These are phyloP conservation scores for Dichotomocladium elegans DNA, from an alignment of 371 early-diverging fungal species.

Conservation along the genomic window DNA sequence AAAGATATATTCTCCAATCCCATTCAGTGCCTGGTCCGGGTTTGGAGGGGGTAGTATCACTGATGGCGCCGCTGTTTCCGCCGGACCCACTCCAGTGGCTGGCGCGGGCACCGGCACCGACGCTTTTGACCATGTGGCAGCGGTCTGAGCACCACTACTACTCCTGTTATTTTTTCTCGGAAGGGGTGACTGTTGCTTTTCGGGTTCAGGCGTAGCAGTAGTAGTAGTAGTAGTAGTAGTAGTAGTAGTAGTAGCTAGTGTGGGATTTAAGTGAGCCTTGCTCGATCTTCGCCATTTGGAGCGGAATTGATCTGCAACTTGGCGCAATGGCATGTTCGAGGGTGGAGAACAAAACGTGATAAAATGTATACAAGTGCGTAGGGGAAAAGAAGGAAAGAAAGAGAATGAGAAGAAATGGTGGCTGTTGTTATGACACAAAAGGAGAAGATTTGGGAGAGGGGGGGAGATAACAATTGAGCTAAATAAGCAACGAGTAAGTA, in stretches of 20 bases:
- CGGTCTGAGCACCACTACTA: no score
- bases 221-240: not conserved
- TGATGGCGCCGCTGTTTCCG: conserved; percentile 2
- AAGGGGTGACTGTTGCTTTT: not conserved
- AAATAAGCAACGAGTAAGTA: no score
- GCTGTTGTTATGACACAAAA: no score
- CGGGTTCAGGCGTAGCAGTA: not conserved
- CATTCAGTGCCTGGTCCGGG: conserved; percentile 52
- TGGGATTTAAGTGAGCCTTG: conserved; percentile 21
- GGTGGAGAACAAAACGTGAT: not conserved
- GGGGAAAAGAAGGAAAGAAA: conserved; percentile 4
- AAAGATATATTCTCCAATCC: conserved; percentile 80
- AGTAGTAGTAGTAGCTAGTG: conserved; percentile 20
- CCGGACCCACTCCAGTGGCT: no score
- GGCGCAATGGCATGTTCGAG: conserved; percentile 30
- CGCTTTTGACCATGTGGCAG: not conserved
- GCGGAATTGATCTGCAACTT: conserved; percentile 31
- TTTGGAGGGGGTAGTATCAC: conserved; percentile 28
- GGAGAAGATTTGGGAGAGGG: no score
- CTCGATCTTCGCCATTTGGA: conserved; percentile 34
- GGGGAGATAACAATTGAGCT: no score
- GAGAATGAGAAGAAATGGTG: not conserved
- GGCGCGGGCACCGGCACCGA: no score
- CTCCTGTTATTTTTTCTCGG: not conserved
- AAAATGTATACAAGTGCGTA: conserved; percentile 1